phyloP scores from a whole-genome alignment of 352 stramenopile genomes.

The Blastocystis sp. region DNA sequence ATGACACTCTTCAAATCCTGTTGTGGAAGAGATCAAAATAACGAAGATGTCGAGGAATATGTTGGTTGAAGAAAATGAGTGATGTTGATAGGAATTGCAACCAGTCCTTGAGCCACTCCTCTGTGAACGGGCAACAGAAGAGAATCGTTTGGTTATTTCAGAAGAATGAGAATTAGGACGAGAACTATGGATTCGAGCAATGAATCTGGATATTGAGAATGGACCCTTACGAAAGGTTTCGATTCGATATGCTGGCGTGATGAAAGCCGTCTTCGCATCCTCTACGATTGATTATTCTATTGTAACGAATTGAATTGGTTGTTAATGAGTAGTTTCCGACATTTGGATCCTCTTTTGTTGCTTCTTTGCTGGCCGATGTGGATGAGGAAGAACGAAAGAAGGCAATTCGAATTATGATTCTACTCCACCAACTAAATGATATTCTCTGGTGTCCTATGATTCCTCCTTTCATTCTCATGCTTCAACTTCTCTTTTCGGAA shows the following conservation, averaged over 20 bases:
- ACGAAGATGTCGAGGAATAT: too few species aligned
- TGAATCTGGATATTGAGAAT: not conserved
- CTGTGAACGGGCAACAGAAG: not conserved
- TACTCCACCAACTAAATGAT: not conserved
- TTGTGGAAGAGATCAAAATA: too few species aligned
- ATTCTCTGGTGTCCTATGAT: not conserved
- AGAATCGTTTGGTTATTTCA: not conserved
- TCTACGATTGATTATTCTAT: not conserved
- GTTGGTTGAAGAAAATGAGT: not conserved
- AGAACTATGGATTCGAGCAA: not conserved
- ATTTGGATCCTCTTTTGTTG: not conserved
- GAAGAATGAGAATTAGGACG: not conserved
- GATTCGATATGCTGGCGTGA: not conserved
- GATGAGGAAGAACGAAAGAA: not conserved
- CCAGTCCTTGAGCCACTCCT: not conserved
- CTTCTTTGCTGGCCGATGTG: not conserved
- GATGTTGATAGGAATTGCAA: not conserved
- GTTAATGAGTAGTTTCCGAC: not conserved
- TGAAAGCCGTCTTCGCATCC: not conserved
- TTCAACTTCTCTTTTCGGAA: not conserved
- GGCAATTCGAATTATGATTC: not conserved
- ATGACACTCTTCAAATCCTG: not conserved
- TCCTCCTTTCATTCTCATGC: not conserved
- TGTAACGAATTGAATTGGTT: too few species aligned
- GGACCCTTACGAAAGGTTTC: not conserved